A percentile compares a stretch with the other conserved stretches of the same genome.
Evolutionary conservation across 1,284 basidiomycete genomes (phyloP).

Genomic region (Golubevia pallescens): DNA sequence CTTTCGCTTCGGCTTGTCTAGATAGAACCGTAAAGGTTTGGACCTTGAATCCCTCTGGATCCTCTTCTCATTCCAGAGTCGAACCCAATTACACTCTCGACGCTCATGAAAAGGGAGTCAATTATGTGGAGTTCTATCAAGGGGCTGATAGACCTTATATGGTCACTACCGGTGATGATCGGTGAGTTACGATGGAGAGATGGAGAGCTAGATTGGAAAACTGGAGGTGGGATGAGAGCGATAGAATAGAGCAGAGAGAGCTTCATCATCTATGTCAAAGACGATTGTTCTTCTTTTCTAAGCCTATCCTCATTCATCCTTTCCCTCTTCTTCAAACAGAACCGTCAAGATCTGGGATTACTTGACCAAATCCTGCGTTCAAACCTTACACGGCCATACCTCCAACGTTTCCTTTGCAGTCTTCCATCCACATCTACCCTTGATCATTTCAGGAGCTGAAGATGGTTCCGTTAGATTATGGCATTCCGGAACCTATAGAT

Average conservation of each 20-base stretch:
- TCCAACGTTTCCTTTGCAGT: constrained; percentile 63
- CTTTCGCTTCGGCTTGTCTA: constrained; percentile 60
- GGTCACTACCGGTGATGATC: constrained; percentile 5
- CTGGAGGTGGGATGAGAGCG: too few species aligned
- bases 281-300: too few species aligned
- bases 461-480: constrained; percentile 64
- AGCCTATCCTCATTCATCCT: not conserved
- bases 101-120: constrained; percentile 6
- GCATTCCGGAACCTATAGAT: constrained; percentile 63
- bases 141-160: constrained; percentile 6
- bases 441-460: constrained; percentile 63
- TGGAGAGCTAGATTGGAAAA: too few species aligned
- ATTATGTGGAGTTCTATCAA: constrained; percentile 8
- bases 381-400: constrained; percentile 58
- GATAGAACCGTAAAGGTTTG: constrained; percentile 64
- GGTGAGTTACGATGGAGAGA: too few species aligned
- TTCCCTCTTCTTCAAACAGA: constrained; percentile 16
- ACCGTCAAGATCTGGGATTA: constrained; percentile 65
- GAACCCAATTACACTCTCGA: constrained; percentile 7
- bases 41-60: constrained; percentile 45
- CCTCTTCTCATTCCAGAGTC: constrained; percentile 15
- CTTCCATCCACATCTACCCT: constrained; percentile 59
- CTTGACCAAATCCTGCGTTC: constrained; percentile 62
- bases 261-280: too few species aligned
- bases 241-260: too few species aligned